Conservation (phyloP, 768 basidiomycete genomes). For the Lyophyllum shimeji region DNA sequence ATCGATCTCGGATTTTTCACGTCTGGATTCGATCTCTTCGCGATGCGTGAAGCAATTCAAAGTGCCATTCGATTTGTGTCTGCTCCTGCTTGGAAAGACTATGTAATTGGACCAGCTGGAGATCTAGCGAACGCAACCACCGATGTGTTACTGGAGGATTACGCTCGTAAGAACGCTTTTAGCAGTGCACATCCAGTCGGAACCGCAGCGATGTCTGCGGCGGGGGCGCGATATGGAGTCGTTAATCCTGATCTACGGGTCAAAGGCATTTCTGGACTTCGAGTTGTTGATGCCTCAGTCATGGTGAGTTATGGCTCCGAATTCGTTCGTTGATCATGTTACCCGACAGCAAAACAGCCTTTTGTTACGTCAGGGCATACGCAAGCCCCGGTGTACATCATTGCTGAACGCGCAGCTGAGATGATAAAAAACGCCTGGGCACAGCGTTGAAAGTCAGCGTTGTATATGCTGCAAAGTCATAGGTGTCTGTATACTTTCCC, state of each 20-base stretch:
- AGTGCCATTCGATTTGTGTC: conserved; percentile 19
- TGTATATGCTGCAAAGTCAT: not conserved
- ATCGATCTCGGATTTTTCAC: conserved; percentile 37
- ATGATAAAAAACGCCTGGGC: conserved; percentile 6
- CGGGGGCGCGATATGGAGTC: conserved; percentile 25
- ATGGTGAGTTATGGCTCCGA: conserved; percentile 15
- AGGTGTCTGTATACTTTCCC: too few relatives aligned
- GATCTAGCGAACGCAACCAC: conserved; percentile 10
- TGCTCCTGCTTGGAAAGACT: conserved; percentile 19
- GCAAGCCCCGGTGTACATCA: conserved; percentile 20
- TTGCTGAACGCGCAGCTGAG: conserved; percentile 26
- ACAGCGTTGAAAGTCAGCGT: not conserved
- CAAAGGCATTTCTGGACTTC: conserved; percentile 28
- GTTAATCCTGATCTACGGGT: conserved; percentile 31
- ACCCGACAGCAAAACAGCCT: conserved; percentile 9
- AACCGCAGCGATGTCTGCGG: conserved; percentile 28
- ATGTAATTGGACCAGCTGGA: conserved; percentile 15
- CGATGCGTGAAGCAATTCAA: conserved; percentile 21
- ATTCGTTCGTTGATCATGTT: not conserved
- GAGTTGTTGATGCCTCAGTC: conserved; percentile 35
- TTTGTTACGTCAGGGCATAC: conserved; percentile 20
- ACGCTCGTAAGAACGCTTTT: conserved; percentile 11
- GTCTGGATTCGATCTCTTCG: conserved; percentile 20
- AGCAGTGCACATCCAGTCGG: conserved; percentile 25
- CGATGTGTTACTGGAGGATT: conserved; percentile 21